Conservation (phyloP, 2,329 filamentous ascomycete genomes). For the Bipolaris cookei region DNA sequence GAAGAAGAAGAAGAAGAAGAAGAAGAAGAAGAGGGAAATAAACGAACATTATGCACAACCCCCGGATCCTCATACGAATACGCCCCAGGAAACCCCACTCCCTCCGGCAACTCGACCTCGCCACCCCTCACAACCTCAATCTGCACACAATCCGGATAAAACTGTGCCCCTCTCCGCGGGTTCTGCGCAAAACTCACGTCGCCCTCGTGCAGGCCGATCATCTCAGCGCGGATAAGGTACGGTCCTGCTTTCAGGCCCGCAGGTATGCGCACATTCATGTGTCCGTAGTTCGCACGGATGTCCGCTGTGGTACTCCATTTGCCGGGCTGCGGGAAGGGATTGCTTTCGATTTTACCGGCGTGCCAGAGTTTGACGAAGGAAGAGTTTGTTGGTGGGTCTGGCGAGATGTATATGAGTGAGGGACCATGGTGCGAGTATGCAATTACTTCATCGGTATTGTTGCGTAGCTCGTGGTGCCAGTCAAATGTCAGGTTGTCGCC, state of each 20-base stretch:
- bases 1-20: not conserved
- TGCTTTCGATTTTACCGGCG: slow-evolving; percentile 45
- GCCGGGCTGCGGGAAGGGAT: slow-evolving; percentile 42
- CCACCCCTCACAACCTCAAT: slow-evolving; percentile 47
- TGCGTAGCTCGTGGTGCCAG: slow-evolving; percentile 50
- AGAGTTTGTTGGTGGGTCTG: slow-evolving; percentile 47
- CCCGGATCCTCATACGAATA: slow-evolving; percentile 48
- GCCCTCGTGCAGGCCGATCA: slow-evolving; percentile 54
- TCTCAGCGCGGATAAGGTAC: slow-evolving; percentile 53
- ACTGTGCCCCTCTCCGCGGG: slow-evolving; percentile 45
- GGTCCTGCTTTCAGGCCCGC: slow-evolving; percentile 46
- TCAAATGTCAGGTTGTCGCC: slow-evolving; percentile 51
- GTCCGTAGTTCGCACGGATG: slow-evolving; percentile 29
- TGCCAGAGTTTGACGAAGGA: slow-evolving; percentile 53
- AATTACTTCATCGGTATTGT: slow-evolving; percentile 44
- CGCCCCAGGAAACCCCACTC: slow-evolving; percentile 55
- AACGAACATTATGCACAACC: slow-evolving; percentile 46
- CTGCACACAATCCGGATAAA: slow-evolving; percentile 54
- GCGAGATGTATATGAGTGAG: slow-evolving; percentile 51
- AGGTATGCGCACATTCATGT: slow-evolving; percentile 44
- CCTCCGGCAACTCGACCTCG: slow-evolving; percentile 37
- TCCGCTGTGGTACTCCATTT: slow-evolving; percentile 44
- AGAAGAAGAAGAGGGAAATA: not conserved
- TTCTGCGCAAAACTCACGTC: slow-evolving; percentile 38
- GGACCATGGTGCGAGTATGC: slow-evolving; percentile 40